Percentiles rank a stretch among this genome's conserved stretches.
These are phyloP conservation scores for Aquilaria yunnanensis DNA, from an alignment of 345 rosid species.

Conservation along the genomic window DNA sequence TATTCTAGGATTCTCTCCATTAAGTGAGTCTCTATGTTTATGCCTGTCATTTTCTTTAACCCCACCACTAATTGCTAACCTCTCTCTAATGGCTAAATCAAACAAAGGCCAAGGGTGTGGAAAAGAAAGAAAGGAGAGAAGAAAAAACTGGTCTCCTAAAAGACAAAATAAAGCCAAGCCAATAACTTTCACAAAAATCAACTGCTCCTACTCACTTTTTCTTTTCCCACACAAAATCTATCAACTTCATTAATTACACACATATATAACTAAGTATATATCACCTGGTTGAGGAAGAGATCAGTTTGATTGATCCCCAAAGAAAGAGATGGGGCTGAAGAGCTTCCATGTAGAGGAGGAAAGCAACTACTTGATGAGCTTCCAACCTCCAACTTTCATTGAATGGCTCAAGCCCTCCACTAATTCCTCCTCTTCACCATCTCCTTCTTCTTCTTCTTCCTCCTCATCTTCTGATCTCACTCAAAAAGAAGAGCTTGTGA, in stretches of 20 bases:
- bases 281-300: conserved; percentile 11
- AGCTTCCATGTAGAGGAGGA: conserved; percentile 34
- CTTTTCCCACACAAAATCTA: conserved; percentile 36
- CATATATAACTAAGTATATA: conserved; percentile 33
- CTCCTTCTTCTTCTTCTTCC: conserved; percentile 17
- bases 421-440: conserved; percentile 7
- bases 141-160: conserved; percentile 21
- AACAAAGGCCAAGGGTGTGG: conserved; percentile 25
- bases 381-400: conserved; percentile 50
- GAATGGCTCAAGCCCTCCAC: conserved; percentile 80
- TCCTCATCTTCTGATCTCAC: conserved; percentile 23
- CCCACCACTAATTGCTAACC: conserved; percentile 57
- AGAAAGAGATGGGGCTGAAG: conserved; percentile 42
- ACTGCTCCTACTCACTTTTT: conserved; percentile 29
- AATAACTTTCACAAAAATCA: conserved; percentile 23
- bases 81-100: conserved; percentile 12
- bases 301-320: conserved; percentile 4
- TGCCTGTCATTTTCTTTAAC: conserved; percentile 53
- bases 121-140: conserved; percentile 20
- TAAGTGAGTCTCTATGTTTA: conserved; percentile 18
- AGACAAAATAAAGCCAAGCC: conserved; percentile 40
- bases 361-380: conserved; percentile 11
- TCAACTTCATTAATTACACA: conserved; percentile 21
- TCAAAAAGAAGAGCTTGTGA: conserved; percentile 2
- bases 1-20: conserved; percentile 59